These are phyloP conservation scores for Penicillium sp. DNA, from an alignment of 2,329 filamentous ascomycete species.

Conservation along the genomic window DNA sequence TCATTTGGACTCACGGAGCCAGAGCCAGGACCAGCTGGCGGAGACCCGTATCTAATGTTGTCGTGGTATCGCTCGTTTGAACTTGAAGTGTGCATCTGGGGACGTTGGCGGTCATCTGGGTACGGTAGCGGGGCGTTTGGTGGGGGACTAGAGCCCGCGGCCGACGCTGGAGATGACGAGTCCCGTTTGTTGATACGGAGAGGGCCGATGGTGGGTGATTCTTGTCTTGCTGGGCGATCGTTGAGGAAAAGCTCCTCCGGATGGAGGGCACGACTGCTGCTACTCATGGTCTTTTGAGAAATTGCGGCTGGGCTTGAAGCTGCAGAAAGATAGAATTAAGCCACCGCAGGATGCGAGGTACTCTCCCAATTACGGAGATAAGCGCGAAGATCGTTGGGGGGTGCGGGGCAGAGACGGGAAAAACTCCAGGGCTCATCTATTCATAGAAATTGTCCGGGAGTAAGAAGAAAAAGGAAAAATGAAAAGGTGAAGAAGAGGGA, in stretches of 20 bases:
- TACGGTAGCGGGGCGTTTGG: conserved; percentile 64
- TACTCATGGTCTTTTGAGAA: conserved; percentile 38
- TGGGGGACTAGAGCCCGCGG: conserved; percentile 31
- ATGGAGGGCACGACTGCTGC: conserved; percentile 56
- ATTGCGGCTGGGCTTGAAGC: not conserved
- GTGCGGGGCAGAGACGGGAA: not conserved
- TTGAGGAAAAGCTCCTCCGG: conserved; percentile 76
- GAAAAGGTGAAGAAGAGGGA: not conserved
- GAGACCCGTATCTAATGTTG: conserved; percentile 29
- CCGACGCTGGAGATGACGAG: conserved; percentile 56
- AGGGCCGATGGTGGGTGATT: conserved; percentile 72
- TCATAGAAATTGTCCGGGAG: conserved; percentile 2
- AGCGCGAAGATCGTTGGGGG: conserved; percentile 13
- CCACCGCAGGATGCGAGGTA: conserved; percentile 9
- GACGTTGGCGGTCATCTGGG: conserved; percentile 60
- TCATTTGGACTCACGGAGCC: conserved; percentile 33
- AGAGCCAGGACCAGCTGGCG: conserved; percentile 28
- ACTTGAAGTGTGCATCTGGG: conserved; percentile 33
- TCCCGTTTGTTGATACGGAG: conserved; percentile 80
- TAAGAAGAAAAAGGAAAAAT: not conserved
- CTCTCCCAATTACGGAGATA: conserved; percentile 16
- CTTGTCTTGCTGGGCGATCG: conserved; percentile 33
- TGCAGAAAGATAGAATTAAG: conserved; percentile 7
- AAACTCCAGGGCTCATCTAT: conserved; percentile 2
- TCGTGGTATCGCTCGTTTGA: conserved; percentile 29